Percentiles rank a stretch among this genome's conserved stretches.
These are phyloP conservation scores for Rhododendron williamsianum DNA, from an alignment of 148 eudicot species.

Conservation along the genomic window DNA sequence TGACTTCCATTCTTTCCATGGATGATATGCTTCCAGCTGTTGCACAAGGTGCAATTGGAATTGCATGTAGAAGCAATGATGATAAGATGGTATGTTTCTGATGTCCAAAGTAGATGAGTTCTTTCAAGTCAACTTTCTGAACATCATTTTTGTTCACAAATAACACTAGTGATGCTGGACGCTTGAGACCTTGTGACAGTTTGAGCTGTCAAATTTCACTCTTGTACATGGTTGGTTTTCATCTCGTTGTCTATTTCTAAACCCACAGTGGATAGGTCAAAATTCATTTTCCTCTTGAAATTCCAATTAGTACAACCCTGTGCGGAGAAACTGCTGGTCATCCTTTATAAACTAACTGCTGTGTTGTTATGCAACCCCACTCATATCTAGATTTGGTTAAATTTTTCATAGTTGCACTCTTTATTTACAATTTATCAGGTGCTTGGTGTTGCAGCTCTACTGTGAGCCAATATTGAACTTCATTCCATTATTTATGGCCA, in stretches of 20 bases:
- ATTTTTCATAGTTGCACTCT: too few species aligned
- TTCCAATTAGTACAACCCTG: too few species aligned
- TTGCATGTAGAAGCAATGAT: constrained; percentile 81
- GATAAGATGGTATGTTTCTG: constrained; percentile 61
- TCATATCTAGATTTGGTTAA: too few species aligned
- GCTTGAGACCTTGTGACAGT: not conserved
- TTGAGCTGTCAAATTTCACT: not conserved
- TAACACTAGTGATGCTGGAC: not conserved
- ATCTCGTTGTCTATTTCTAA: not conserved
- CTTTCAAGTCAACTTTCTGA: not conserved
- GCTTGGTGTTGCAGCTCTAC: too few species aligned
- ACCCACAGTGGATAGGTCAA: too few species aligned
- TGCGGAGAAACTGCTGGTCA: too few species aligned
- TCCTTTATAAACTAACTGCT: too few species aligned
- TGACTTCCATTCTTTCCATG: constrained; percentile 42
- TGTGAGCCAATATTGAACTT: too few species aligned
- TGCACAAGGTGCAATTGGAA: constrained; percentile 97
- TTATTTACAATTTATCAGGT: too few species aligned
- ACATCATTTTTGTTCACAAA: not conserved
- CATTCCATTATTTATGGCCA: too few species aligned
- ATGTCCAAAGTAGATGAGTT: not conserved
- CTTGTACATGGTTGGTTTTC: not conserved
- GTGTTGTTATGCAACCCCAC: too few species aligned
- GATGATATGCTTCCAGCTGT: constrained; percentile 99
- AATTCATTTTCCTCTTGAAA: too few species aligned